Evolutionary conservation across 352 stramenopile species (phyloP), one percentile per base, ranked within the genome.

Genomic region (Pythium rhizo-oryzae): DNA sequence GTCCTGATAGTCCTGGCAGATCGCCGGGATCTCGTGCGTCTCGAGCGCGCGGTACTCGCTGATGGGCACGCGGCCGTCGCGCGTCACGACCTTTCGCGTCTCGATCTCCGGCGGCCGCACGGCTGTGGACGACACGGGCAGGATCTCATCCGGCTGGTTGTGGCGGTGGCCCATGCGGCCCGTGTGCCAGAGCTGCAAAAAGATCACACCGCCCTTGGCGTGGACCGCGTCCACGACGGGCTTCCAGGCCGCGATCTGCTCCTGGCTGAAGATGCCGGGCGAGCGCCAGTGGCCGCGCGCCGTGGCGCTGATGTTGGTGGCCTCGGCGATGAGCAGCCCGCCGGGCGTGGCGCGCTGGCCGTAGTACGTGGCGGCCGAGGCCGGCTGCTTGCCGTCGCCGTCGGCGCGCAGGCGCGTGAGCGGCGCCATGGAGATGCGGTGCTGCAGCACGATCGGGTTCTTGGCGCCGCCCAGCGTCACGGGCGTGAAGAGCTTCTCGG

Each of bases 151-250:
- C 11, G 41, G 61, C 30, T 46, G 61, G 41, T 58, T 62, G 63
- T 82, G 71, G 19, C 53, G 8, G 72, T 75, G 71, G 94, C 80
- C 19, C 69, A 62, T 53, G n/a, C 85, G 75, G 25, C 87, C 89
- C 44, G 76, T 78, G 68, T 96, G 87, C 85, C 85, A 94, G 16
- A 96, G 65, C 74, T 96, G 87, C 33, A 80, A 35, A 55, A 80
- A 85, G 55, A 95, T 93, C 24, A 76, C 72, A 49, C 77, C 81
- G 35, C 73, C 76, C 59, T 89, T 89, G 19, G 59, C 74, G 63
- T 96, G 89, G 24, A 96, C 85, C 7, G 58, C 44, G 37, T 93
- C 75, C 0, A 67, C 62, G 0, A 89, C 59, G 13, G 33, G 52
- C 50, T 85, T 81, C 79, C 80, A 89, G 4, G 13, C 60, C 4